Evolutionary conservation across 495 filamentous ascomycete species (phyloP).

Genomic region (Neurospora cerealis): DNA sequence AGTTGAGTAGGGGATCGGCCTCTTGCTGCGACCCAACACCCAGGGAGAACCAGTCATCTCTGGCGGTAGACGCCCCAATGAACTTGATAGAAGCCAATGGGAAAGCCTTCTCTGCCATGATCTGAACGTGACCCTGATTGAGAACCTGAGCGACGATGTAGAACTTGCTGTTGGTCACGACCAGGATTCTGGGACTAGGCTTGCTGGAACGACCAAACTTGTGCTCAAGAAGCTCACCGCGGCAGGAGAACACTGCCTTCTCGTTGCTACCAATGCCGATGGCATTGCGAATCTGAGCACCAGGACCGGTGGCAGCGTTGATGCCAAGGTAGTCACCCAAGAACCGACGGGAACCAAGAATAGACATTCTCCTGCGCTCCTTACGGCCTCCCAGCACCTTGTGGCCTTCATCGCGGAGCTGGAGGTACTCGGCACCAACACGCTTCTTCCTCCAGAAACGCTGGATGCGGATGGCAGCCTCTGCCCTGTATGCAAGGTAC

Average conservation of each 20-base stretch:
- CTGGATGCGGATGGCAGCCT: conserved; percentile 90
- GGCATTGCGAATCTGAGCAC: conserved; percentile 66
- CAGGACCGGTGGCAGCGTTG: conserved; percentile 67
- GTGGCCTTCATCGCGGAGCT: conserved; percentile 86
- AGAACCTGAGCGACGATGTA: conserved; percentile 80
- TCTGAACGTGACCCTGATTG: conserved; percentile 70
- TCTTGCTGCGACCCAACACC: conserved; percentile 82
- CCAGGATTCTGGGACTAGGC: conserved; percentile 69
- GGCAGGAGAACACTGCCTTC: conserved; percentile 75
- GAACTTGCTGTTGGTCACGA: conserved; percentile 77
- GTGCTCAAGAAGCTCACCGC: conserved; percentile 75
- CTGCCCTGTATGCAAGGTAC: conserved; percentile 82
- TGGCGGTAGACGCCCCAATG: conserved; percentile 64
- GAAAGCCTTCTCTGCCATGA: conserved; percentile 70
- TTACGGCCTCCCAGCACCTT: conserved; percentile 72
- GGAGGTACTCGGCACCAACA: conserved; percentile 76
- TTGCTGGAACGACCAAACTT: conserved; percentile 97
- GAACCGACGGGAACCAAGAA: conserved; percentile 86
- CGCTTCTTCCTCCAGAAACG: conserved; percentile 88
- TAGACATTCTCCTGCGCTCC: conserved; percentile 80
- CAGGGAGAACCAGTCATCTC: conserved; percentile 95
- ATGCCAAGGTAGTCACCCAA: conserved; percentile 92
- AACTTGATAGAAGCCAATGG: conserved; percentile 80
- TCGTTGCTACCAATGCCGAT: conserved; percentile 57
- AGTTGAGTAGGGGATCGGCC: conserved; percentile 82